A percentile compares a stretch with the other conserved stretches of the same genome.
phyloP scores from a whole-genome alignment of 1,139 yeast species.

The Sugiyamaella grinbergsii region DNA sequence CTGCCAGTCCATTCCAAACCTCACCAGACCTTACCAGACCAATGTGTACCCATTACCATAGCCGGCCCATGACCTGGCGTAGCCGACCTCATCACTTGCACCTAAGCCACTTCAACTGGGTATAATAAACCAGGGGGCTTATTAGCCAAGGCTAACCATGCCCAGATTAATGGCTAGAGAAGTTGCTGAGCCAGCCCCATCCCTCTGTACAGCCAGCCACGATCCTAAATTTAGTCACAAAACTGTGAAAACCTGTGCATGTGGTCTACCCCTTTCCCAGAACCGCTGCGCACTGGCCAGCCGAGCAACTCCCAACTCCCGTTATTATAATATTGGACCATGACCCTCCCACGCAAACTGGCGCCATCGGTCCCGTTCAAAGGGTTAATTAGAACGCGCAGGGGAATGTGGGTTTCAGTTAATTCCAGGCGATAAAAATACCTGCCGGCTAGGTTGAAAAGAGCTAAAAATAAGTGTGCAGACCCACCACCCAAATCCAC shows the following conservation, averaged over 20 bases:
- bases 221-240: constrained; percentile 10
- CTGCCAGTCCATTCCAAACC: too few species aligned
- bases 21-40: too few species aligned
- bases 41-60: too few species aligned
- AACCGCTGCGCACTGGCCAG: too few species aligned
- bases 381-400: constrained; percentile 14
- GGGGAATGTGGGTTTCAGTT: constrained; percentile 1
- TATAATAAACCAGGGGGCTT: not conserved
- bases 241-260: too few species aligned
- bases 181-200: not conserved
- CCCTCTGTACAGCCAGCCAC: constrained; percentile 10
- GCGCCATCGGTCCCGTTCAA: too few species aligned
- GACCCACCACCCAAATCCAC: constrained; percentile 14
- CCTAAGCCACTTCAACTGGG: too few species aligned
- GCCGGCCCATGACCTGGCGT: too few species aligned
- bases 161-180: not conserved
- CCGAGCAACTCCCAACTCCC: not conserved
- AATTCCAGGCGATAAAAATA: too few species aligned
- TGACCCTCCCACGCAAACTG: too few species aligned
- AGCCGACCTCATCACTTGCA: too few species aligned
- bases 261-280: too few species aligned
- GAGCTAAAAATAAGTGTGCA: constrained; percentile 16
- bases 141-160: not conserved
- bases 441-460: constrained; percentile 13
- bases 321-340: not conserved